Evolutionary conservation across 208 protist genomes (phyloP).

Genomic region (Trypanosoma grayi): DNA sequence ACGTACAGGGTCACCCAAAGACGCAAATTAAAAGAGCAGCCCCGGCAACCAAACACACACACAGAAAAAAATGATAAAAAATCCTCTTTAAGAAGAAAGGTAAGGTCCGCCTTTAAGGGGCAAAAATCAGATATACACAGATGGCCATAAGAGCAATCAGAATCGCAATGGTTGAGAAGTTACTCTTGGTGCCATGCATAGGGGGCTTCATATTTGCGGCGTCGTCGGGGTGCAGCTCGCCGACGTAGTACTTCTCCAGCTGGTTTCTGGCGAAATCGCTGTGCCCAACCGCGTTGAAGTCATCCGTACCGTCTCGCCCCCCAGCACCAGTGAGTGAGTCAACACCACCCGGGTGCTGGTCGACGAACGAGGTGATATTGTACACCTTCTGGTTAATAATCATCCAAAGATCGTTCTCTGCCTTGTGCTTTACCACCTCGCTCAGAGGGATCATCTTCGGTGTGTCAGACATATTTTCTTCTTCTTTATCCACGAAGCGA

Average conservation of each 20-base stretch:
- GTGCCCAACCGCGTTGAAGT: constrained; percentile 85
- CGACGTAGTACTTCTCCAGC: constrained; percentile 78
- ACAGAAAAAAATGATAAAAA: constrained; percentile 2
- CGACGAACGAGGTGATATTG: constrained; percentile 80
- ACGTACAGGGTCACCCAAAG: too few species aligned
- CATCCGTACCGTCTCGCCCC: constrained; percentile 78
- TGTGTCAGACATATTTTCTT: constrained; percentile 15
- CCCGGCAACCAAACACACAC: too few species aligned
- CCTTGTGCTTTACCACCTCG: constrained; percentile 68
- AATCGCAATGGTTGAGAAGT: constrained; percentile 27
- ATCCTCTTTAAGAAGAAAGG: background rate
- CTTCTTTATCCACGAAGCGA: background rate
- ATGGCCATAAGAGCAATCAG: constrained; percentile 28
- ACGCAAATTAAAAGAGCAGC: background rate
- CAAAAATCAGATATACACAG: constrained; percentile 19
- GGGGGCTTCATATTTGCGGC: constrained; percentile 27
- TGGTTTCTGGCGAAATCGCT: constrained; percentile 58
- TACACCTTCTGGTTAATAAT: constrained; percentile 87
- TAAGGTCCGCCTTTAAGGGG: constrained; percentile 1
- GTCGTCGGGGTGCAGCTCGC: constrained; percentile 66
- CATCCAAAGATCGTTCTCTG: constrained; percentile 77
- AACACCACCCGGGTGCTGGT: constrained; percentile 87
- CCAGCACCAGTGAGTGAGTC: constrained; percentile 82
- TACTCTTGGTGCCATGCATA: constrained; percentile 24
- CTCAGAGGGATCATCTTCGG: constrained; percentile 28